These are phyloP conservation scores for Plasmodium vivax DNA, from an alignment of 169 alveolate genomes.

Conservation along the genomic window DNA sequence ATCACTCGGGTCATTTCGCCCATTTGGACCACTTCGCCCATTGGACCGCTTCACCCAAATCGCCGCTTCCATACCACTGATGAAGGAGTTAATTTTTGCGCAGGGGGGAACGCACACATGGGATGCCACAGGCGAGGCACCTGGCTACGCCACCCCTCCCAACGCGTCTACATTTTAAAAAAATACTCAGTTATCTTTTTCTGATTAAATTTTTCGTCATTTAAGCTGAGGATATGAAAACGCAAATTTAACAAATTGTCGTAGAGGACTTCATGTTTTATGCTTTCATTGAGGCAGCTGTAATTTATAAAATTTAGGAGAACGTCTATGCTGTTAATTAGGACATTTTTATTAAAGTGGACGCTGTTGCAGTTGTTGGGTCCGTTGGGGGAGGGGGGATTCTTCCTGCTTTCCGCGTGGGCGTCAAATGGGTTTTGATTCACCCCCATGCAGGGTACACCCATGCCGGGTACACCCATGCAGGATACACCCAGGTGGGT, in stretches of 20 bases:
- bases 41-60: not conserved
- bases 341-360: conserved; percentile 32
- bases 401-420: not conserved
- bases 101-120: not conserved
- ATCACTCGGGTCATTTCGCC: not conserved
- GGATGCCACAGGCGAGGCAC: not conserved
- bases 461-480: no score
- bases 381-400: not conserved
- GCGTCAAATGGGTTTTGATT: not conserved
- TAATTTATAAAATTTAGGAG: conserved; percentile 57
- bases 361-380: conserved; percentile 3
- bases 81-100: not conserved
- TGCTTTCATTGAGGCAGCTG: conserved; percentile 40
- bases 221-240: conserved; percentile 52
- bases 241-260: conserved; percentile 64
- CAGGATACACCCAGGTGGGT: not conserved
- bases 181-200: conserved; percentile 70
- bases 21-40: not conserved
- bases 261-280: conserved; percentile 37
- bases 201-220: conserved; percentile 52
- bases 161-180: conserved; percentile 21
- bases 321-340: conserved; percentile 49
- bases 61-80: not conserved
- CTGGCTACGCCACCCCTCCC: not conserved
- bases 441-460: not conserved